Conservation (phyloP, 495 filamentous ascomycete genomes). For the Hyaloscypha hepaticicola region DNA sequence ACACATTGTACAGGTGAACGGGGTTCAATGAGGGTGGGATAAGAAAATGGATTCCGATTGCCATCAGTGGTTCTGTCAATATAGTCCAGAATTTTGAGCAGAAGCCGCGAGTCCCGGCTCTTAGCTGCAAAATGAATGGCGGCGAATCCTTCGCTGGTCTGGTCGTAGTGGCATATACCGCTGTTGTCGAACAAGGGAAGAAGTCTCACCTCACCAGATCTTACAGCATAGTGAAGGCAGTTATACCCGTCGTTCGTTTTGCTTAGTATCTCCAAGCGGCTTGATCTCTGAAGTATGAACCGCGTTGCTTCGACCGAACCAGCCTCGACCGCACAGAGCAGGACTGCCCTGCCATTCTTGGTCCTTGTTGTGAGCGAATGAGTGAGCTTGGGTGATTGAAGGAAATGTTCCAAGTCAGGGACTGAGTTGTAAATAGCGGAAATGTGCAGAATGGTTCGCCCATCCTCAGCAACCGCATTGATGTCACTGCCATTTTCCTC, state of each 20-base stretch:
- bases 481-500: conserved; percentile 6
- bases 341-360: not conserved
- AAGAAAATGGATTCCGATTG: not conserved
- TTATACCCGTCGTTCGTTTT: not conserved
- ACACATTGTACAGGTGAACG: not conserved
- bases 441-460: conserved; percentile 25
- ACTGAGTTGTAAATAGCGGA: not conserved
- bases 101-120: not conserved
- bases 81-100: not conserved
- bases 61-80: not conserved
- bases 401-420: not conserved
- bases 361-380: not conserved
- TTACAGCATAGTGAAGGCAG: conserved; percentile 1
- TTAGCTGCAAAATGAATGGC: not conserved
- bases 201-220: not conserved
- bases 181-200: not conserved
- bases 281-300: not conserved
- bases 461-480: conserved; percentile 10
- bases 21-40: not conserved
- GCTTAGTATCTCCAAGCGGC: not conserved
- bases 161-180: conserved; percentile 1
- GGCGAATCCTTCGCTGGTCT: not conserved
- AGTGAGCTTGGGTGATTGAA: not conserved
- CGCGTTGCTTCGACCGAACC: not conserved
- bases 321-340: not conserved